Evolutionary conservation across 371 early-diverging fungal genomes (phyloP), one percentile per base, ranked within the genome.

Genomic region (Mortierella sp.): DNA sequence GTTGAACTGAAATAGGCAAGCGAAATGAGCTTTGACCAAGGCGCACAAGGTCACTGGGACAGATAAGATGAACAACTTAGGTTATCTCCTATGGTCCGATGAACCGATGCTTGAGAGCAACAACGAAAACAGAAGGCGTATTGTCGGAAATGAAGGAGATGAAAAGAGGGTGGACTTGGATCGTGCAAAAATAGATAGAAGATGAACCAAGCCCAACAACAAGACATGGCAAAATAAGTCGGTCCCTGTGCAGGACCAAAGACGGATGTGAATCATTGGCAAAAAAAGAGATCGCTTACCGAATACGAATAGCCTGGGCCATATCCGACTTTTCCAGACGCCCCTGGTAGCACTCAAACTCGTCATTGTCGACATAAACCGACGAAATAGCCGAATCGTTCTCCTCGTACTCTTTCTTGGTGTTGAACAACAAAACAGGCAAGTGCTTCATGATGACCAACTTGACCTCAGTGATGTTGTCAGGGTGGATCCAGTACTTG

Each of bases 401-500:
- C 21, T 90, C 83, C 71, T 93, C 90, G 70, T 92, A 91, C 58
- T 91, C 94, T 89, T 90, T 96, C 91, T 97, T 97, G 54, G 95
- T 93, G 78, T 94, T 95, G 88, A 98, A 99, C 16, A 99, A 94
- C 74, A 99, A 93, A 43, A 99, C 98, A 24, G 99, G 99, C 48
- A 99, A 93, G 84, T 99, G 95, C 89, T 97, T 97, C 56, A 99
- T 93, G 79, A 99, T 97, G 78, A 94, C 91, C 74, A 96, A 92
- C 88, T 99, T 98, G 80, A 99, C 93, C 81, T 99, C 98, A 72
- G 97, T 97, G 70, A 99, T 96, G 88, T 99, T 99, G 89, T 99
- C 99, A 5, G 97, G 96, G 85, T 99, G 99, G 4, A 99, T 98
- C 99, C 99, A 99, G 90, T 99, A 99, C 91, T 99, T 98, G 70